Evolutionary conservation across 208 protist species (phyloP).

Genomic region (Crithidia thermophila): DNA sequence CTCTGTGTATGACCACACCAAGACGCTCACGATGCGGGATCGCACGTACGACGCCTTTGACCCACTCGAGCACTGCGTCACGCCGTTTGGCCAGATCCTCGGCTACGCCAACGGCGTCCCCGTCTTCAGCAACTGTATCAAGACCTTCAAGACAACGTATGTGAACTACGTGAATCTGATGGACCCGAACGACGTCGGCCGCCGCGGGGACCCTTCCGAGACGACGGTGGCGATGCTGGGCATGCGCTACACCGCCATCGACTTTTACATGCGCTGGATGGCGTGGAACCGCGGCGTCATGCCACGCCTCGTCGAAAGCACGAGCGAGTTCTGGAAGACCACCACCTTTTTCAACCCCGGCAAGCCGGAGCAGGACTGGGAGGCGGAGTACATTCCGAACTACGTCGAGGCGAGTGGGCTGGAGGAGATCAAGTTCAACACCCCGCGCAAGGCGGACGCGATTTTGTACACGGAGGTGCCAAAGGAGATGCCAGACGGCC

Average conservation of each 20-base stretch:
- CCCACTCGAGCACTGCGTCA: conserved; percentile 44
- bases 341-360: conserved; percentile 56
- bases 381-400: conserved; percentile 51
- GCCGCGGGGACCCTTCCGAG: conserved; percentile 38
- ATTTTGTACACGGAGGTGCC: conserved; percentile 36
- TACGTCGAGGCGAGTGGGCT: conserved; percentile 25
- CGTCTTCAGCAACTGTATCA: conserved; percentile 74
- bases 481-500: conserved; percentile 23
- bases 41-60: conserved; percentile 32
- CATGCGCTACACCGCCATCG: conserved; percentile 39
- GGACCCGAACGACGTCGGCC: conserved; percentile 44
- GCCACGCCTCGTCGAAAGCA: conserved; percentile 23
- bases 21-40: background rate
- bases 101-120: conserved; percentile 55
- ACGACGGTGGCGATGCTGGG: conserved; percentile 40
- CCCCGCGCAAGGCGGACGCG: conserved; percentile 47
- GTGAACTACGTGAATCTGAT: conserved; percentile 38
- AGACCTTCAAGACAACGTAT: conserved; percentile 25
- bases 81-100: conserved; percentile 51
- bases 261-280: conserved; percentile 59
- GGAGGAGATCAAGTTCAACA: conserved; percentile 50
- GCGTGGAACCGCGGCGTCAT: conserved; percentile 44
- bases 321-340: conserved; percentile 36
- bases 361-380: conserved; percentile 27
- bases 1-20: conserved; percentile 21